These are phyloP conservation scores for Fusarium penzigii DNA, from an alignment of 2,329 filamentous ascomycete genomes.

Conservation along the genomic window DNA sequence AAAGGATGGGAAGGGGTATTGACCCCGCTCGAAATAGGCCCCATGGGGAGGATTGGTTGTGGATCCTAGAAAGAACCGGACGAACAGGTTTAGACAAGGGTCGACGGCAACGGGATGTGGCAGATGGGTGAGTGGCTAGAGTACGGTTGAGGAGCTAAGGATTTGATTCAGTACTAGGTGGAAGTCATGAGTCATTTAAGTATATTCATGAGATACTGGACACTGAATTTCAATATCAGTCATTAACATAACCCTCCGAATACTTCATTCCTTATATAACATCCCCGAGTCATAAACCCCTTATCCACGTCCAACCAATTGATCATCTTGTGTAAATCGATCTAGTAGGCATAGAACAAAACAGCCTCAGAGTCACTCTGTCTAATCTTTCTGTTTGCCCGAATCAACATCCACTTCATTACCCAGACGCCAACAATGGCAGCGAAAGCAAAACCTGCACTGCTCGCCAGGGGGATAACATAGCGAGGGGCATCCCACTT, in stretches of 20 bases:
- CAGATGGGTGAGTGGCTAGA: not conserved
- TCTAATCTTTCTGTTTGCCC: conserved; percentile 29
- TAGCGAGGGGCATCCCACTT: conserved; percentile 23
- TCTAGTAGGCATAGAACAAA: conserved; percentile 24
- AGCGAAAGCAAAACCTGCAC: conserved; percentile 31
- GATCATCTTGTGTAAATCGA: not conserved
- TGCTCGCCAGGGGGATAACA: conserved; percentile 19
- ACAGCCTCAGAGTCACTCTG: conserved; percentile 24
- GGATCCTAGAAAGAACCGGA: too few relatives aligned
- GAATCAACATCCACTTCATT: conserved; percentile 29
- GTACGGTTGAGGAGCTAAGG: not conserved
- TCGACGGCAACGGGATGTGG: not conserved
- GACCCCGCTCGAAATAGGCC: conserved; percentile 15
- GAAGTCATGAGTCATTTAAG: too few relatives aligned
- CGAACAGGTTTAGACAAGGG: too few relatives aligned
- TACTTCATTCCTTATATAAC: too few relatives aligned
- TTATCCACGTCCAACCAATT: not conserved
- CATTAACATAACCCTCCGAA: too few relatives aligned
- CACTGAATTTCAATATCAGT: too few relatives aligned
- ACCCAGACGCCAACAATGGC: conserved; percentile 34
- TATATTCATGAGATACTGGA: too few relatives aligned
- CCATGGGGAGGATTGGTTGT: not conserved
- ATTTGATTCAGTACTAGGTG: not conserved
- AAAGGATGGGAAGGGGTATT: conserved; percentile 1
- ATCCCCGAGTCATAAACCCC: not conserved